These are phyloP conservation scores for Aphanomyces euteiches DNA, from an alignment of 352 stramenopile species.

Conservation along the genomic window DNA sequence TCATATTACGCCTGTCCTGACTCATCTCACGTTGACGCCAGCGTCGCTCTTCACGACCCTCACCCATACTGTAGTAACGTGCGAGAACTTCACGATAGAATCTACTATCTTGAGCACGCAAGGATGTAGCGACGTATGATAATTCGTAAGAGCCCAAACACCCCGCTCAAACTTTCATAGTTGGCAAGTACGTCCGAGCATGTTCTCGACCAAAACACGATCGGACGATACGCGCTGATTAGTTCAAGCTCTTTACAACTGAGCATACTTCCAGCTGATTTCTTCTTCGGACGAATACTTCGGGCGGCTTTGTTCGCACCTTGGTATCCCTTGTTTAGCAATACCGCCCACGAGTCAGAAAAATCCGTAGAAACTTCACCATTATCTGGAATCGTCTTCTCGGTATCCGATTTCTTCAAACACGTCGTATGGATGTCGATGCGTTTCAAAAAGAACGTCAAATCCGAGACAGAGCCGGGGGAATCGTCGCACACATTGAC, in stretches of 20 bases:
- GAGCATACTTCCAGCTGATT: constrained; percentile 1
- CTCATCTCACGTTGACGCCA: too few relatives aligned
- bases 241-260: constrained; percentile 15
- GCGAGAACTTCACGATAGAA: too few relatives aligned
- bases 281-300: constrained; percentile 21
- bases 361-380: constrained; percentile 5
- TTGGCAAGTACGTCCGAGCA: constrained; percentile 29
- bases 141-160: constrained; percentile 34
- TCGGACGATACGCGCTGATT: constrained; percentile 33
- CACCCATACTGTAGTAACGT: too few relatives aligned
- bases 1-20: too few relatives aligned
- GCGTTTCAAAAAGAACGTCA: constrained; percentile 31
- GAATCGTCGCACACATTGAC: constrained; percentile 25
- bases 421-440: constrained; percentile 18
- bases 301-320: background rate
- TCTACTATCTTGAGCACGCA: too few relatives aligned
- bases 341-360: constrained; percentile 9
- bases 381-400: background rate
- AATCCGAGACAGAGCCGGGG: constrained; percentile 26
- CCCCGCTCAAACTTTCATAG: constrained; percentile 31
- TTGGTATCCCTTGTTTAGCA: constrained; percentile 30
- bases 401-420: background rate
- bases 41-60: too few relatives aligned
- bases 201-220: constrained; percentile 33
- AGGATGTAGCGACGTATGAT: constrained; percentile 25